These are phyloP conservation scores for Penicilliopsis zonata DNA, from an alignment of 495 filamentous ascomycete genomes.

Conservation along the genomic window DNA sequence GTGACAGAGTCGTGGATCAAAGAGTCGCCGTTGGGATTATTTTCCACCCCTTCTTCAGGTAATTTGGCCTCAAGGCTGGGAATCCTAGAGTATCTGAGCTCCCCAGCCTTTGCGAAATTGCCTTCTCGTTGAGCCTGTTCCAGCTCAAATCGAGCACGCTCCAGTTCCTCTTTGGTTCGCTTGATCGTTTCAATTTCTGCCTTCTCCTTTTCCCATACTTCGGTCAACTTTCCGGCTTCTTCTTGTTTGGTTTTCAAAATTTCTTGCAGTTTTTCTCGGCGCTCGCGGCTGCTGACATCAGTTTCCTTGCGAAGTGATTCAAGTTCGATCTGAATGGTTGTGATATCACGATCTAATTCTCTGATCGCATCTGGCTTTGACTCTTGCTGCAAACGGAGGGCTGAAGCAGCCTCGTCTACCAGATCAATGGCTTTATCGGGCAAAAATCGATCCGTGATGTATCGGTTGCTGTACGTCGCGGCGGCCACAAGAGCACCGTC, in stretches of 20 bases:
- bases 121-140: slow-evolving; percentile 81
- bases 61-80: slow-evolving; percentile 67
- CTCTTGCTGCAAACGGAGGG: slow-evolving; percentile 85
- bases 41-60: slow-evolving; percentile 55
- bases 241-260: slow-evolving; percentile 63
- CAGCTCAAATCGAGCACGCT: slow-evolving; percentile 72
- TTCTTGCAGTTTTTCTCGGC: slow-evolving; percentile 71
- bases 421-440: slow-evolving; percentile 96
- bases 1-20: slow-evolving; percentile 88
- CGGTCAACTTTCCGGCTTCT: slow-evolving; percentile 51
- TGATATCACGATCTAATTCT: slow-evolving; percentile 82
- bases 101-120: slow-evolving; percentile 81
- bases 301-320: slow-evolving; percentile 93
- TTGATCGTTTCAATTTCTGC: slow-evolving; percentile 76
- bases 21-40: slow-evolving; percentile 32
- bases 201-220: slow-evolving; percentile 84
- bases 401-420: slow-evolving; percentile 90
- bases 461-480: slow-evolving; percentile 84
- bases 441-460: slow-evolving; percentile 90
- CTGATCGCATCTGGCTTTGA: slow-evolving; percentile 91
- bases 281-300: slow-evolving; percentile 74
- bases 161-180: slow-evolving; percentile 70
- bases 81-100: slow-evolving; percentile 77
- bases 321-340: slow-evolving; percentile 94
- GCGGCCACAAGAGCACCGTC: slow-evolving; percentile 88